A percentile compares a stretch with the other conserved stretches of the same genome.
Conservation (phyloP, 108 stramenopile genomes). For the Cyclotella choctawhatcheeana region DNA sequence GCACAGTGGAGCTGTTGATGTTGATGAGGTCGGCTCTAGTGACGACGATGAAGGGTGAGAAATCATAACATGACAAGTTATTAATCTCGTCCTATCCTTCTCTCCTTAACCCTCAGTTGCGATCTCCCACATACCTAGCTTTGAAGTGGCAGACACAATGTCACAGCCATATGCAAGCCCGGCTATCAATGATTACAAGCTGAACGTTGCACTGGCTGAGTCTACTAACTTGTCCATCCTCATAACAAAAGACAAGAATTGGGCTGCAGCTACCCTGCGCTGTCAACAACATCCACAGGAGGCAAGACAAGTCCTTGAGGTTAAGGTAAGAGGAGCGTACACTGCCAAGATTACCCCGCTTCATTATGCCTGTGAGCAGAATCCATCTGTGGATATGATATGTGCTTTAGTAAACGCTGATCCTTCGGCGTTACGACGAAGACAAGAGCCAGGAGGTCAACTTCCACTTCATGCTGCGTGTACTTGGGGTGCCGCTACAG, state of each 20-base stretch:
- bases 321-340: conserved; percentile 81
- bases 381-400: conserved; percentile 70
- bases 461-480: conserved; percentile 84
- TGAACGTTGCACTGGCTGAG: conserved; percentile 29
- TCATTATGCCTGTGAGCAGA: conserved; percentile 80
- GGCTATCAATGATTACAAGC: conserved; percentile 10
- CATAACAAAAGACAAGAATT: conserved; percentile 64
- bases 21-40: conserved; percentile 51
- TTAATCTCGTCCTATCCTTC: not conserved
- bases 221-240: conserved; percentile 61
- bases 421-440: conserved; percentile 57
- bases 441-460: conserved; percentile 78
- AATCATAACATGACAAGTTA: not conserved
- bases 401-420: conserved; percentile 62
- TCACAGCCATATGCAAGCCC: not conserved
- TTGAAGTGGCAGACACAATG: conserved; percentile 35
- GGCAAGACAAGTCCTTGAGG: conserved; percentile 59
- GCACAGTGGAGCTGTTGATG: conserved; percentile 45
- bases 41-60: conserved; percentile 53
- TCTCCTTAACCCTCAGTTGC: not conserved
- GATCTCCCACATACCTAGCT: not conserved
- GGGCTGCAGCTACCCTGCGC: conserved; percentile 68
- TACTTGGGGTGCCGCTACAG: conserved; percentile 76
- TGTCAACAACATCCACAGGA: conserved; percentile 62
- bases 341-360: conserved; percentile 72